These are phyloP conservation scores for Endocladia muricata DNA, from an alignment of 31 red algal genomes.

Conservation along the genomic window DNA sequence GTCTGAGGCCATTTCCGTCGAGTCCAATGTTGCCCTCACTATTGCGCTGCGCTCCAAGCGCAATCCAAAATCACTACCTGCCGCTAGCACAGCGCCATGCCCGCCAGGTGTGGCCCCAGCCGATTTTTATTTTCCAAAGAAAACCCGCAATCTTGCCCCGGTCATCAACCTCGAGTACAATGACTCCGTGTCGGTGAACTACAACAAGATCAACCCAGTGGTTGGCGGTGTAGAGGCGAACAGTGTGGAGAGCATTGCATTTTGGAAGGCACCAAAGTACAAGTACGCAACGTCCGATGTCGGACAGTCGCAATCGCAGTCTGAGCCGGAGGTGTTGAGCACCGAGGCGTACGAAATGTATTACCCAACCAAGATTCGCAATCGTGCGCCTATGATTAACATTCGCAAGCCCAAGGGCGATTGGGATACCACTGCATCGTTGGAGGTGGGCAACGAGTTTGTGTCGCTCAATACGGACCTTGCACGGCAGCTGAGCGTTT, in stretches of 20 bases:
- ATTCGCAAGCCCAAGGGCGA: slow-evolving; percentile 9
- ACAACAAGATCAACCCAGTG: slow-evolving; percentile 22
- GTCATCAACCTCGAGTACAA: slow-evolving; percentile 27
- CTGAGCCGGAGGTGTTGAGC: slow-evolving; percentile 10
- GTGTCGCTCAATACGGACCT: slow-evolving; percentile 14
- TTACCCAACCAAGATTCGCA: slow-evolving; percentile 36
- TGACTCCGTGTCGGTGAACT: slow-evolving; percentile 21
- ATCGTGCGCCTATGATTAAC: slow-evolving; percentile 22
- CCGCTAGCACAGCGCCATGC: not conserved
- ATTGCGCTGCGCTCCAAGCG: slow-evolving; percentile 8
- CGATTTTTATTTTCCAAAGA: slow-evolving; percentile 25
- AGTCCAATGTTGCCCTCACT: not conserved
- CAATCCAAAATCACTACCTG: not conserved
- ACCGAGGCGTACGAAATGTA: slow-evolving; percentile 36
- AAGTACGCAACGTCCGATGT: slow-evolving; percentile 22
- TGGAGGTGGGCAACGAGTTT: slow-evolving; percentile 20
- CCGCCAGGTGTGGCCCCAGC: slow-evolving; percentile 13
- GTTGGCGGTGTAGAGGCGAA: slow-evolving; percentile 17
- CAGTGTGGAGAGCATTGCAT: slow-evolving; percentile 23
- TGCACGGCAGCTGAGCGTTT: slow-evolving; percentile 17
- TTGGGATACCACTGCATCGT: slow-evolving; percentile 24
- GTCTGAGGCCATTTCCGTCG: not conserved
- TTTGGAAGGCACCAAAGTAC: slow-evolving; percentile 38
- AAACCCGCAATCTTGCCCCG: slow-evolving; percentile 29
- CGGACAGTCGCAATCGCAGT: not conserved